Evolutionary conservation across 331 rosid species (phyloP).

Genomic region (Ulmus americana): DNA sequence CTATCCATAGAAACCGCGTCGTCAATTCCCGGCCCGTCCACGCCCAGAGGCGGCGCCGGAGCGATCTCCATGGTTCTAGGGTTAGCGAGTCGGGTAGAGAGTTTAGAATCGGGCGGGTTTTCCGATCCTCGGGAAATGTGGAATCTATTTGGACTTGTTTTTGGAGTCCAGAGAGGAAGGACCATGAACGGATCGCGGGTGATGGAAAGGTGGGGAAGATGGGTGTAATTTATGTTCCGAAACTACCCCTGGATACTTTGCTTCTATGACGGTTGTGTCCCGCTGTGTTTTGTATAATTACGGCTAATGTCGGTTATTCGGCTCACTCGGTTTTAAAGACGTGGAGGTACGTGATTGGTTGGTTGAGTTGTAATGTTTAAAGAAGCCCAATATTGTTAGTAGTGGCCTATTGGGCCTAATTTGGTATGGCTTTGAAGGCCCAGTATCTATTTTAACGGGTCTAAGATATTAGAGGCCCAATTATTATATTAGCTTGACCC

Average conservation of each 20-base stretch:
- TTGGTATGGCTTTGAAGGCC: too few relatives aligned
- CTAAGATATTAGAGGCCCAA: too few relatives aligned
- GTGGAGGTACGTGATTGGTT: conserved; percentile 30
- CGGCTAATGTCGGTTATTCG: conserved; percentile 22
- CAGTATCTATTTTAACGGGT: too few relatives aligned
- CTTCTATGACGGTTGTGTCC: conserved; percentile 2
- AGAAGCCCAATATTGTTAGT: background rate
- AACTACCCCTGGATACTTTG: conserved; percentile 23
- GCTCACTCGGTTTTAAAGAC: conserved; percentile 2
- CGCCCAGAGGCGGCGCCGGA: conserved; percentile 44
- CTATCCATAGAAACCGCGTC: conserved; percentile 27
- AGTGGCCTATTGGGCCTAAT: too few relatives aligned
- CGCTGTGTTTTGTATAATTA: conserved; percentile 6
- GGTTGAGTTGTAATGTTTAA: background rate
- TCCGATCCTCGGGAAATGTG: conserved; percentile 21
- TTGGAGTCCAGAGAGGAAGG: background rate
- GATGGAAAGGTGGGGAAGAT: background rate
- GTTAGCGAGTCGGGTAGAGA: conserved; percentile 27
- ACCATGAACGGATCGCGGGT: background rate
- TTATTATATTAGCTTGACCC: too few relatives aligned
- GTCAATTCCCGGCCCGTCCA: conserved; percentile 33
- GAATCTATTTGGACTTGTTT: background rate
- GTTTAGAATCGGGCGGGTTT: conserved; percentile 12
- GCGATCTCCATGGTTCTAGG: conserved; percentile 72
- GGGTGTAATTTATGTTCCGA: conserved; percentile 18